A percentile compares a stretch with the other conserved stretches of the same genome.
Conservation (phyloP, 768 basidiomycete species). For the Austroboletus festivus region DNA sequence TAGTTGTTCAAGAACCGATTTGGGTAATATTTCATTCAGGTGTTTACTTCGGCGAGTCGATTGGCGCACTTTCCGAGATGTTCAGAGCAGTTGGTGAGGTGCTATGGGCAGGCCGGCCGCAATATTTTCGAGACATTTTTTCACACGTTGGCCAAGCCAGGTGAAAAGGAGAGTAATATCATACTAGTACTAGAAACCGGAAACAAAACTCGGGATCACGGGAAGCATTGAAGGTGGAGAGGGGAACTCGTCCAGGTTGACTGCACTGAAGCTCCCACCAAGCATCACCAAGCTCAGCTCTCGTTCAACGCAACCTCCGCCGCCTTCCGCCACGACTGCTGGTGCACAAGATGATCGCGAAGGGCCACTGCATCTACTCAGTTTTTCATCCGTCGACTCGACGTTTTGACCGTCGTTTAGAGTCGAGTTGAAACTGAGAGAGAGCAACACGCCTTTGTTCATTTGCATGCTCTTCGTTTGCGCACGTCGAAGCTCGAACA, state of each 20-base stretch:
- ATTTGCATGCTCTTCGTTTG: constrained; percentile 51
- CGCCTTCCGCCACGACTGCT: constrained; percentile 3
- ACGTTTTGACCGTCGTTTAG: constrained; percentile 2
- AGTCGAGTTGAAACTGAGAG: constrained; percentile 21
- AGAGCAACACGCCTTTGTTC: constrained; percentile 44
- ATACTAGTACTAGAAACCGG: constrained; percentile 25
- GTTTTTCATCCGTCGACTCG: constrained; percentile 1
- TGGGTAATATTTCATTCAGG: background rate
- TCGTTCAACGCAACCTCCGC: constrained; percentile 12
- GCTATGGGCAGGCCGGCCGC: too few species aligned
- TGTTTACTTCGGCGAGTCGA: too few species aligned
- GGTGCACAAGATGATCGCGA: constrained; percentile 1
- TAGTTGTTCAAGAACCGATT: constrained; percentile 5
- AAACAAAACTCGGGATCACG: constrained; percentile 30
- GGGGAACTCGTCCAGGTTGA: constrained; percentile 48
- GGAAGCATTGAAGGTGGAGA: constrained; percentile 38
- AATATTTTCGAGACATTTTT: too few species aligned
- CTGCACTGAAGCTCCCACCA: constrained; percentile 37
- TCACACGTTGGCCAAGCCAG: too few species aligned
- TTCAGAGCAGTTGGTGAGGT: too few species aligned
- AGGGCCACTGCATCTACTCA: background rate
- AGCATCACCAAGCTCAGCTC: constrained; percentile 26
- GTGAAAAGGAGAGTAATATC: too few species aligned
- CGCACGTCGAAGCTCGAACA: constrained; percentile 45
- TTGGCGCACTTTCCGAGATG: too few species aligned